A percentile compares a stretch with the other conserved stretches of the same genome.
These are phyloP conservation scores for Chrysosporium keratinophilum DNA, from an alignment of 2,329 filamentous ascomycete genomes.

Conservation along the genomic window DNA sequence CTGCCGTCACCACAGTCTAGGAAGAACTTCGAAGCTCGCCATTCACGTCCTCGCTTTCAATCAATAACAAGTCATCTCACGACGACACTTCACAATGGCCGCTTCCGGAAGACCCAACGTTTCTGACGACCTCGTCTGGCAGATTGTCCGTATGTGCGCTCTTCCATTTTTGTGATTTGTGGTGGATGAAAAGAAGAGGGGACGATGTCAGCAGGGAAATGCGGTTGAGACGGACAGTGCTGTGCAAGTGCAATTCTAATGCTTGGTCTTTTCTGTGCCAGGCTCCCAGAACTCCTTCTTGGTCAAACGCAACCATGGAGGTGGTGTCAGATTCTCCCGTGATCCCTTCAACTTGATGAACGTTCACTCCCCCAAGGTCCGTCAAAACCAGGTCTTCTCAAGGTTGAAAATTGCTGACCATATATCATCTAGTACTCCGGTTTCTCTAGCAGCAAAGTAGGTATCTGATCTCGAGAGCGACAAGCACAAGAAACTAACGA, in stretches of 20 bases:
- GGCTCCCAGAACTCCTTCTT: constrained; percentile 83
- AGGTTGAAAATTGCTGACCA: constrained; percentile 18
- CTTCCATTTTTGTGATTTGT: constrained; percentile 2
- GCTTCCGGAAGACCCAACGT: constrained; percentile 56
- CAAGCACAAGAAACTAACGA: background rate
- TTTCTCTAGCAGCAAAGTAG: constrained; percentile 88
- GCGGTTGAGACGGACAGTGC: no score
- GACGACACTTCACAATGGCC: constrained; percentile 28
- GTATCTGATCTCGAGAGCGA: background rate
- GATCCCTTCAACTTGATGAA: constrained; percentile 91
- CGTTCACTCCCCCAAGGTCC: constrained; percentile 80
- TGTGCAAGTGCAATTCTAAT: constrained; percentile 5
- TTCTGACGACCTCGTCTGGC: constrained; percentile 87
- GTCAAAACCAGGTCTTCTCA: constrained; percentile 13
- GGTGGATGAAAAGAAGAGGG: background rate
- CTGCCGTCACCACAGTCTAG: background rate
- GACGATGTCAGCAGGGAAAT: background rate
- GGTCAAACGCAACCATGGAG: constrained; percentile 73
- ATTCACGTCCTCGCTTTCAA: constrained; percentile 3
- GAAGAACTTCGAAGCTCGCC: constrained; percentile 11
- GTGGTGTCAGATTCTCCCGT: constrained; percentile 80
- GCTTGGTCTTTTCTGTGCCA: constrained; percentile 32
- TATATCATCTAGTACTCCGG: constrained; percentile 60
- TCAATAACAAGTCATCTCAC: background rate
- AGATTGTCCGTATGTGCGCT: constrained; percentile 72